These are phyloP conservation scores for Backusella tarrabulga DNA, from an alignment of 192 early-diverging fungal genomes.

Conservation along the genomic window DNA sequence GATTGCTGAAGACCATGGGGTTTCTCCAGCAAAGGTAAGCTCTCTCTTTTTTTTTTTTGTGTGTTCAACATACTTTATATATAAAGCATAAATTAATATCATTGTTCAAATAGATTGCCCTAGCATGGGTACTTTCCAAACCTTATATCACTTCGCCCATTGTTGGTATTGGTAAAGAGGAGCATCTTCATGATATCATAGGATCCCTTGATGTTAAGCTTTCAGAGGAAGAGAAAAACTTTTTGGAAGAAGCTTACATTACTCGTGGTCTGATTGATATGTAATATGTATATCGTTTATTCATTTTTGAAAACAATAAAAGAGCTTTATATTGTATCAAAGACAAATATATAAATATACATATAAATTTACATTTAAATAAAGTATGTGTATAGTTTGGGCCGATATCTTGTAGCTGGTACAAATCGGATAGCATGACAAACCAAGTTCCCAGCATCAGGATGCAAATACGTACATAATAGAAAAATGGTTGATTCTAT, in stretches of 20 bases:
- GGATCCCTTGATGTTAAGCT: conserved; percentile 17
- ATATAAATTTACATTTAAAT: no score
- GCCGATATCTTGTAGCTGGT: no score
- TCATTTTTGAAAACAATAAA: not conserved
- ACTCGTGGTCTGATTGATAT: not conserved
- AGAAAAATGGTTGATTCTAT: no score
- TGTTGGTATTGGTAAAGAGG: conserved; percentile 25
- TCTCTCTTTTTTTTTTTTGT: no score
- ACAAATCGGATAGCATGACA: no score
- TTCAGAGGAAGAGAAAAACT: conserved; percentile 16
- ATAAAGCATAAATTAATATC: no score
- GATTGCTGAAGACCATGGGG: conserved; percentile 19
- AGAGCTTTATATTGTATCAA: no score
- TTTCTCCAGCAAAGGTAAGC: conserved; percentile 20
- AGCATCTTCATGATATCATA: conserved; percentile 23
- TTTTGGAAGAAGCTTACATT: conserved; percentile 24
- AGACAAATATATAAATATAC: no score
- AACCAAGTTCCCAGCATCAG: no score
- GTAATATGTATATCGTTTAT: not conserved
- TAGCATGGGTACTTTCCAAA: conserved; percentile 32
- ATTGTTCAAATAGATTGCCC: not conserved
- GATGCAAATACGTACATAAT: no score
- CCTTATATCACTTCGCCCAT: conserved; percentile 17
- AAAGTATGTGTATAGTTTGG: no score
- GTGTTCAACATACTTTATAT: no score